Evolutionary conservation across 192 early-diverging fungal genomes (phyloP), one percentile per base, ranked within the genome.

Genomic region (Haplosporangium gracile): DNA sequence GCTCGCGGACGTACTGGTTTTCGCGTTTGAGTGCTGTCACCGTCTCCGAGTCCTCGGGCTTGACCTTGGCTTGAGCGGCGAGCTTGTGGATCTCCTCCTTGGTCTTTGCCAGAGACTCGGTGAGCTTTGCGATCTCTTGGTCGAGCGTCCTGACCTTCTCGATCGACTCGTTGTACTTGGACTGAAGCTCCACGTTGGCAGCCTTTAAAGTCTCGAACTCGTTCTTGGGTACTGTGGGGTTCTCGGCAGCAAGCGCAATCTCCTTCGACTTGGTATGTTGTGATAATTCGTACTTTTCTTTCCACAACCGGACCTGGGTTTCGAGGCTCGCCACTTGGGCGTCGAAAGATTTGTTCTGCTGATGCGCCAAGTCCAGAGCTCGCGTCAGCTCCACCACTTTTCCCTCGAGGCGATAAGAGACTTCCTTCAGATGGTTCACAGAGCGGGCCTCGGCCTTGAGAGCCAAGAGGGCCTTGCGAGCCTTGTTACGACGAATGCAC

Each of bases 361-460:
- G 91, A 75, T 93, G 91, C 79, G 92, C 89, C 73, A 88, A 82
- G 43, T 92, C 92, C 68, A 98, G 83, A 38, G 89, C 88, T 78
- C 96, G 96, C 43, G 97, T 98, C 75, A 99, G 91, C 87, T 97
- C 97, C 81, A 99, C 94, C 77, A 99, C 96, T 92, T 98, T 99
- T 91, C 93, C 94, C 89, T 99, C 99, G 4, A 99, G 91, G 89
- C 95, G 95, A 89, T 97, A 97, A 39, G 97, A 97, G 49, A 95
- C 93, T 82, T 99, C 96, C 90, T 99, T 97, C 89, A 98, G 95
- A 79, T 99, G 98, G 78, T 93, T 95, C 34, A 97, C 96, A 47
- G 96, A 97, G 75, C 95, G 91, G 51, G 95, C 95, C 89, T 99
- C 99, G 36, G 93, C 92, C 87, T 96, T 95, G 76, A 96, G 89